Conservation (phyloP, 306 rosid species). For the Cucumis hystrix region DNA sequence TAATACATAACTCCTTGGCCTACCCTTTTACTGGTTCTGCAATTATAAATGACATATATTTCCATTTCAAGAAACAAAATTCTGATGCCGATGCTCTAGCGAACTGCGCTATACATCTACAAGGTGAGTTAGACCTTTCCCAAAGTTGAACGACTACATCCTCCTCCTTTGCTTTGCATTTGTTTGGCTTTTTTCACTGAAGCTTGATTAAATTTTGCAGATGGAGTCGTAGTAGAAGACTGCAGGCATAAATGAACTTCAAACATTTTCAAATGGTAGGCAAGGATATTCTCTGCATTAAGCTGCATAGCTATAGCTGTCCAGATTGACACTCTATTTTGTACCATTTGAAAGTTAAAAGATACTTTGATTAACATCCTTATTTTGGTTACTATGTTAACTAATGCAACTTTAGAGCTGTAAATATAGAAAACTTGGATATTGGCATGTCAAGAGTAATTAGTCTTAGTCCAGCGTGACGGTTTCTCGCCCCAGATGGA, state of each 20-base stretch:
- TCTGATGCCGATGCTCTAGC: constrained; percentile 72
- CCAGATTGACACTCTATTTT: neutral
- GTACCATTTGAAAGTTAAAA: neutral
- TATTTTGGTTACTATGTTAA: neutral
- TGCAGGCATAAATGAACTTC: constrained; percentile 4
- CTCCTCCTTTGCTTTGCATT: neutral
- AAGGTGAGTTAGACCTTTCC: constrained; percentile 27
- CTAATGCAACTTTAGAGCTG: no score
- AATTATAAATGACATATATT: neutral
- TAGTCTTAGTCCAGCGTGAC: no score
- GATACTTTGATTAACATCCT: neutral
- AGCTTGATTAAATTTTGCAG: constrained; percentile 27
- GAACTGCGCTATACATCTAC: constrained; percentile 42
- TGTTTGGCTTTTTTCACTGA: neutral
- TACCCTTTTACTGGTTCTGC: neutral
- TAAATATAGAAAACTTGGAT: no score
- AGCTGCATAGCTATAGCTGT: neutral
- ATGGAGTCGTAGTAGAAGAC: constrained; percentile 62
- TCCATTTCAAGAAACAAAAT: constrained; percentile 49
- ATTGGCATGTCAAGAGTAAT: no score
- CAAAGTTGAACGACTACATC: neutral
- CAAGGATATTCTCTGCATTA: neutral
- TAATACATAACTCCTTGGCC: neutral
- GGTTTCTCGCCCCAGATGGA: no score
- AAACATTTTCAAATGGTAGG: neutral